These are phyloP conservation scores for Phialophora macrospora DNA, from an alignment of 2,329 filamentous ascomycete genomes.

Conservation along the genomic window DNA sequence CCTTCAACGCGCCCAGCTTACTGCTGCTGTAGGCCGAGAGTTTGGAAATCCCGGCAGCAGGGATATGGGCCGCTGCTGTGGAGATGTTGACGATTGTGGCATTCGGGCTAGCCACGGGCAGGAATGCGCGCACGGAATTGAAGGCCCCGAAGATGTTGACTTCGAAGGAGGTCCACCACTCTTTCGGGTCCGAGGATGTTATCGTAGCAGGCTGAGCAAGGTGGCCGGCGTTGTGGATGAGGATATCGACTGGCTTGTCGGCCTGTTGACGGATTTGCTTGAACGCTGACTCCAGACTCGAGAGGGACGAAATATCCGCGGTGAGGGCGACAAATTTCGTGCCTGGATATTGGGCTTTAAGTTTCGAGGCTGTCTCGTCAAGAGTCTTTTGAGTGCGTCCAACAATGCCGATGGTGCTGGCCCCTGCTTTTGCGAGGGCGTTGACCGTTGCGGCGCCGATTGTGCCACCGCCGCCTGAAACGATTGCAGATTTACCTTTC, in stretches of 20 bases:
- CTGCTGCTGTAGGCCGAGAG: slow-evolving; percentile 46
- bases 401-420: slow-evolving; percentile 57
- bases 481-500: slow-evolving; percentile 50
- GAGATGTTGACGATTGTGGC: slow-evolving; percentile 23
- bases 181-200: slow-evolving; percentile 10
- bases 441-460: slow-evolving; percentile 60
- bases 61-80: slow-evolving; percentile 18
- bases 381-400: slow-evolving; percentile 42
- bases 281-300: slow-evolving; percentile 15
- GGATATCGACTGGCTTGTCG: slow-evolving; percentile 18
- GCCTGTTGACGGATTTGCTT: slow-evolving; percentile 5
- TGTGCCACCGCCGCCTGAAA: slow-evolving; percentile 61
- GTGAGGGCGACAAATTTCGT: slow-evolving; percentile 7
- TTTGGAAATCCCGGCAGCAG: neutral
- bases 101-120: slow-evolving; percentile 14
- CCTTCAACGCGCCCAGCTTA: slow-evolving; percentile 50
- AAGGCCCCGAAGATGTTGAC: slow-evolving; percentile 22
- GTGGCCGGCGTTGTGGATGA: slow-evolving; percentile 26
- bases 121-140: slow-evolving; percentile 26
- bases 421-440: slow-evolving; percentile 61
- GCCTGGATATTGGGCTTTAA: slow-evolving; percentile 6
- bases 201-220: slow-evolving; percentile 14
- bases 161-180: slow-evolving; percentile 25
- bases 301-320: slow-evolving; percentile 41
- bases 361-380: slow-evolving; percentile 10